Conservation (phyloP, 257 asterid genomes). For the Nicotiana tabacum region DNA sequence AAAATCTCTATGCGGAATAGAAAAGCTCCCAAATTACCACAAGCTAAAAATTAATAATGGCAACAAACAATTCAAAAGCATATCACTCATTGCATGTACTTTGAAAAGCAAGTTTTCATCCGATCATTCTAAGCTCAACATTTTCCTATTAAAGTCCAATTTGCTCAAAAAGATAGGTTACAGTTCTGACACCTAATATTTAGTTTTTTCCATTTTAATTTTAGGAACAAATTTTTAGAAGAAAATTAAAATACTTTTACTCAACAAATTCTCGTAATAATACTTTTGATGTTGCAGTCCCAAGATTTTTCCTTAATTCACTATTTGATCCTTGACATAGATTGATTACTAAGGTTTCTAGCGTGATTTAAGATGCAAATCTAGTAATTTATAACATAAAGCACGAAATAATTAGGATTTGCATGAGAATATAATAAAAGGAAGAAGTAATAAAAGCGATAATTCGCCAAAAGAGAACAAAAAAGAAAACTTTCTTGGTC, state of each 20-base stretch:
- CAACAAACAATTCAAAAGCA: no score
- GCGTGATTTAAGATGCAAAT: not conserved
- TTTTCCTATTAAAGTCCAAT: constrained; percentile 11
- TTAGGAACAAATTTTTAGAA: no score
- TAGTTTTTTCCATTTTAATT: not conserved
- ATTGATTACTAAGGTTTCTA: not conserved
- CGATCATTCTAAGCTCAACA: no score
- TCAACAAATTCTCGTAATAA: not conserved
- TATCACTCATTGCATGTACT: no score
- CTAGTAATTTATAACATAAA: not conserved
- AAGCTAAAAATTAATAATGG: no score
- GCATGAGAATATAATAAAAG: not conserved
- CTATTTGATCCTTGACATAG: not conserved
- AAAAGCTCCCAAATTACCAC: no score
- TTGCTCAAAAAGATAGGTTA: constrained; percentile 6
- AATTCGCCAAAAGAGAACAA: no score
- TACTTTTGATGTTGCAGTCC: not conserved
- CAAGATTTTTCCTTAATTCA: not conserved
- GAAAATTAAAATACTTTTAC: not conserved
- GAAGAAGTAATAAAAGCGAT: no score
- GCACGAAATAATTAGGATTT: not conserved
- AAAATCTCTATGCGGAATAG: no score
- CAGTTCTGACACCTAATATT: not conserved
- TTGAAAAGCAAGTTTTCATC: no score
- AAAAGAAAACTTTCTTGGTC: no score